Evolutionary conservation across 2,329 filamentous ascomycete genomes (phyloP), one percentile per base, ranked within the genome.

Genomic region (Exophiala calicioides): DNA sequence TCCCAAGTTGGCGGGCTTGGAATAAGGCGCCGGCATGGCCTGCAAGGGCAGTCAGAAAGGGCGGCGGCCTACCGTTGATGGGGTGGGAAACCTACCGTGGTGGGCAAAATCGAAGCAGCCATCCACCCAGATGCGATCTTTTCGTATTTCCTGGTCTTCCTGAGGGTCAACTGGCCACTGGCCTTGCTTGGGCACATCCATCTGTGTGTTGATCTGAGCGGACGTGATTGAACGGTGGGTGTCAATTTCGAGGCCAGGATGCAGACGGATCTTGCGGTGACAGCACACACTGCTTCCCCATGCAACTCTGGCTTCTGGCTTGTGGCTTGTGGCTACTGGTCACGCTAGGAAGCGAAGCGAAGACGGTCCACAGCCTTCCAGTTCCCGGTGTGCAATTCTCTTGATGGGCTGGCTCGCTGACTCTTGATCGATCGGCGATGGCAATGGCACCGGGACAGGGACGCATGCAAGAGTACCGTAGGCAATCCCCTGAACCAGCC

Each of bases 81-180:
- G 18, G 34, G 44, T 21, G 24, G 46, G 31, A 26, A 18, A 60
- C 72, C 58, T 68, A 89, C 88, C 93, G 67, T 97, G 93, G 68
- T 98, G 93, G 72, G 90, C 94, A 71, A 98, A 98, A 74, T 98
- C 93, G 73, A 96, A 98, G 77, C 93, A 98, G 54, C 93, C 93
- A 67, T 98, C 93, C 19, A 98, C 87, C 94, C 94, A 98, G 62
- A 98, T 88, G 58, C 91, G 84, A 60, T 87, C 82, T 47, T 85
- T 77, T 19, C 69, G 72, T 35, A 84, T 73, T 30, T 53, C 52
- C 31, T 79, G 64, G 61, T 81, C 78, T 30, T 82, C 70, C 65
- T 84, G 81, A 8, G 81, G 81, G 57, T 78, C 78, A 29, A 81
- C 78, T n/a, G 81, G 81, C 81, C 81, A 84, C 56, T 79, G 62